These are phyloP conservation scores for Laguncularia racemosa DNA, from an alignment of 345 rosid species.

Conservation along the genomic window DNA sequence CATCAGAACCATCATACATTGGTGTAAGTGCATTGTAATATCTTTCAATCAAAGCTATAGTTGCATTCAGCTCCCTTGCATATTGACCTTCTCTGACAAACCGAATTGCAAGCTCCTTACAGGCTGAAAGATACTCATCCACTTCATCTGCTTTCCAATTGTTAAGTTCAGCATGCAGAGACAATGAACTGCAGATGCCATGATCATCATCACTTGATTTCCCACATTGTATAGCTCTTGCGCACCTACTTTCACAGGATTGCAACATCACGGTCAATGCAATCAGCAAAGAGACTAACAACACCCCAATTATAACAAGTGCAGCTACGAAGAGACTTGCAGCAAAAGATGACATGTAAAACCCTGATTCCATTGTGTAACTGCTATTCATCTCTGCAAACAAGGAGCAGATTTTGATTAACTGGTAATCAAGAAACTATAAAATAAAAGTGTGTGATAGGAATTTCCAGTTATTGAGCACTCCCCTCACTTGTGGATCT, in stretches of 20 bases:
- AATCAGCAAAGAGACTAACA: slow-evolving; percentile 50
- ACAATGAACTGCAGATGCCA: slow-evolving; percentile 41
- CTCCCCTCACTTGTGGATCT: no score
- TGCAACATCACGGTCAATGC: slow-evolving; percentile 70
- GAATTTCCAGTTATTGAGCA: no score
- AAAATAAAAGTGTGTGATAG: neutral
- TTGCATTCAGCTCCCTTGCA: slow-evolving; percentile 44
- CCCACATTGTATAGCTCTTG: slow-evolving; percentile 38
- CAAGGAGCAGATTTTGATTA: neutral
- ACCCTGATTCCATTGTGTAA: slow-evolving; percentile 55
- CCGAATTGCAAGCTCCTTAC: slow-evolving; percentile 36
- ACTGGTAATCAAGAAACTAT: no score
- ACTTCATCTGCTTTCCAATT: slow-evolving; percentile 26
- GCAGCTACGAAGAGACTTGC: slow-evolving; percentile 60
- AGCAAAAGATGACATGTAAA: slow-evolving; percentile 71
- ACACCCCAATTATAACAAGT: slow-evolving; percentile 49
- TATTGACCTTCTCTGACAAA: slow-evolving; percentile 40
- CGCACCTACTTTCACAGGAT: slow-evolving; percentile 41
- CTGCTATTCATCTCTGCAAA: slow-evolving; percentile 50
- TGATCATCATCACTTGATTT: slow-evolving; percentile 24
- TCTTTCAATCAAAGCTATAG: slow-evolving; percentile 32
- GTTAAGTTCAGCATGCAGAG: slow-evolving; percentile 57
- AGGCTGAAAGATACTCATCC: slow-evolving; percentile 40
- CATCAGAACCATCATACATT: slow-evolving; percentile 27
- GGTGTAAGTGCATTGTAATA: slow-evolving; percentile 35